Evolutionary conservation across 2,329 filamentous ascomycete genomes (phyloP), one percentile per base, ranked within the genome.

Genomic region (Fusarium sp.): DNA sequence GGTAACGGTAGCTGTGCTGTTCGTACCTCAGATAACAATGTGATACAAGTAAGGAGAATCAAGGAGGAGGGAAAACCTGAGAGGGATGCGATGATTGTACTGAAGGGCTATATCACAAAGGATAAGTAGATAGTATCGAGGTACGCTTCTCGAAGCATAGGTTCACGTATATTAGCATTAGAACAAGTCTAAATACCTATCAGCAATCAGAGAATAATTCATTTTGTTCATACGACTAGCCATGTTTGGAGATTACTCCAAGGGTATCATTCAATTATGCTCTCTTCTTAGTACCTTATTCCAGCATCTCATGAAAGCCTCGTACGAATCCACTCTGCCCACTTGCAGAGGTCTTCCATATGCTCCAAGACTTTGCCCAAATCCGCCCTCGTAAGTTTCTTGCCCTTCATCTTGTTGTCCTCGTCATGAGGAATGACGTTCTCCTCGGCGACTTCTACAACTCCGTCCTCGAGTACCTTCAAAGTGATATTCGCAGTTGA

Each of bases 381-480:
- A 44, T 82, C 80, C 62, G 82, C 78, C 22, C 77, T 77, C 15
- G 75, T 78, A 15, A 84, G 68, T 50, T 73, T 72, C 65, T 76
- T 79, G n/a, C 75, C 76, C 57, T 78, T 78, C 7, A 72, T 73
- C 35, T 75, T 76, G 20, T 73, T 59, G 8, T 68, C 65, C 2
- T 60, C 67, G 4, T 64, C 56, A 17, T 52, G 58, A 37, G 67
- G 63, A 25, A 80, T 67, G 17, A 81, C 73, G 65, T 90, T 90
- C 69, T 91, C 87, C 23, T 86, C 83, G 4, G 83, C 77, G 35
- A 92, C 80, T 19, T 85, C 80, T 6, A 92, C 82, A 15, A 85
- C 80, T 6, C 85, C 90, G 56, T 90, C 88, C 35, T 84, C 80
- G 20, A 85, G 81, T 19, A 92, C 84, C 69, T 88, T 86, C 14